Percentiles rank a stretch among this genome's conserved stretches.
phyloP scores from a whole-genome alignment of 305 asterid species.

The Fraxinus velutina region DNA sequence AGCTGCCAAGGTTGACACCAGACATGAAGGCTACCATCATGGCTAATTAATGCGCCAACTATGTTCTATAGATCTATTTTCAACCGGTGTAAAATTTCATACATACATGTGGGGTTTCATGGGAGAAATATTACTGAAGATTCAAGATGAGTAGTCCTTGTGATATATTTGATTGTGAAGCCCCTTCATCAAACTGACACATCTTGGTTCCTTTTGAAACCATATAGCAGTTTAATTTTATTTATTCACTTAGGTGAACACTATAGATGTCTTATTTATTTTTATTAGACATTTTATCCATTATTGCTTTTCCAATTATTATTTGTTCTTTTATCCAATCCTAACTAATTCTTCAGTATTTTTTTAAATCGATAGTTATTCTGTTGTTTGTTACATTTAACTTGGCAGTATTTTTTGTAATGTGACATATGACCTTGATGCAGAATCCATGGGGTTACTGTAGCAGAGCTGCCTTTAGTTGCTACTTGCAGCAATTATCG shows the following conservation, averaged over 20 bases:
- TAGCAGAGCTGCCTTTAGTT: constrained; percentile 92
- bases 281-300: not conserved
- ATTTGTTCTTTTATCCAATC: not conserved
- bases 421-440: constrained; percentile 27
- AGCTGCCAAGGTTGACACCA: not conserved
- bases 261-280: not conserved
- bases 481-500: constrained; percentile 92
- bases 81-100: not conserved
- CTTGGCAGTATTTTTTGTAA: constrained; percentile 12
- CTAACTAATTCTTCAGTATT: not conserved
- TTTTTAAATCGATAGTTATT: not conserved
- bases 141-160: not conserved
- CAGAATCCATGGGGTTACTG: constrained; percentile 83
- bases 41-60: not conserved
- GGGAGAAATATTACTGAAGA: not conserved
- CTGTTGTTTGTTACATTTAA: not conserved
- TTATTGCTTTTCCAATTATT: not conserved
- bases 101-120: not conserved
- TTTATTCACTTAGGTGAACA: not conserved
- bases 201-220: not conserved
- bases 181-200: not conserved
- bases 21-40: not conserved
- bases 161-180: not conserved
- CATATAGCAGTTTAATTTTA: not conserved
- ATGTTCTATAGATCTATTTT: not conserved